Conservation (phyloP, 192 early-diverging fungal genomes). For the Coemansia umbellata region DNA sequence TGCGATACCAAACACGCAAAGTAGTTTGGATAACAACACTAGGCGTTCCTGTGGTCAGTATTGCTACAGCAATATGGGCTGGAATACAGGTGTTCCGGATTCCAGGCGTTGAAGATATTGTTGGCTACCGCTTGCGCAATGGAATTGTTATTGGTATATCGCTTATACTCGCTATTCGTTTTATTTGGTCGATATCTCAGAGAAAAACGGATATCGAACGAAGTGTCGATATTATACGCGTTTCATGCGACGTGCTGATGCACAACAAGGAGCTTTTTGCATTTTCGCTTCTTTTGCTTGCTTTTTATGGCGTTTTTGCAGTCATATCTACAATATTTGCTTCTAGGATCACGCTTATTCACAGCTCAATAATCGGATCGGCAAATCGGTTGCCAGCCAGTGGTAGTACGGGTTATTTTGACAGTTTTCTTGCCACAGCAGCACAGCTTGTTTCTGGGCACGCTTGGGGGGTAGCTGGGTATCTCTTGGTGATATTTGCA, state of each 20-base stretch:
- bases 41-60: constrained; percentile 33
- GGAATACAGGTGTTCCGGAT: constrained; percentile 24
- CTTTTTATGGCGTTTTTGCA: constrained; percentile 32
- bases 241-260: constrained; percentile 32
- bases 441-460: not conserved
- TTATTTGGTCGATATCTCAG: constrained; percentile 34
- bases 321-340: constrained; percentile 29
- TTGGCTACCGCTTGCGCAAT: constrained; percentile 36
- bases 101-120: constrained; percentile 15
- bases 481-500: constrained; percentile 30
- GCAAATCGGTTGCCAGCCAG: no score
- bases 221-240: constrained; percentile 30
- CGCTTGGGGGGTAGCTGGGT: constrained; percentile 20
- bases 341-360: constrained; percentile 30
- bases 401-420: not conserved
- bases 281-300: constrained; percentile 39
- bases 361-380: no score
- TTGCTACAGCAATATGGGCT: constrained; percentile 40
- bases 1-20: constrained; percentile 41
- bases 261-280: constrained; percentile 39
- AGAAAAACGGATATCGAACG: constrained; percentile 36
- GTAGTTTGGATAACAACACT: constrained; percentile 47
- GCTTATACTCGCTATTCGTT: constrained; percentile 38
- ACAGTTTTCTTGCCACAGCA: not conserved
- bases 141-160: constrained; percentile 17